A percentile compares a stretch with the other conserved stretches of the same genome.
These are phyloP conservation scores for Boletus speciosus DNA, from an alignment of 768 basidiomycete genomes.

Conservation along the genomic window DNA sequence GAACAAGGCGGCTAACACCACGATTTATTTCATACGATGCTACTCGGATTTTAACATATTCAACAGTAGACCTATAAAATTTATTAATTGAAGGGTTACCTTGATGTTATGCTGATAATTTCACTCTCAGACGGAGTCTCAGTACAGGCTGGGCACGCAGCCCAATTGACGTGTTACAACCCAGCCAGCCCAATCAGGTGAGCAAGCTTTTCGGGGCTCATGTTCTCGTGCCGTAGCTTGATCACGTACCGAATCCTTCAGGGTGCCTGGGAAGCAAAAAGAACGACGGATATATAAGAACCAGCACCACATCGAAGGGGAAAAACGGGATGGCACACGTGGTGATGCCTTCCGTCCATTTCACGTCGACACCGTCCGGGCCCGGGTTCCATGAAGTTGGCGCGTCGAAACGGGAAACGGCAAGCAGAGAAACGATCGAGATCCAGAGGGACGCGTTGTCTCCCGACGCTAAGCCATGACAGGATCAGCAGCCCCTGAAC, in stretches of 20 bases:
- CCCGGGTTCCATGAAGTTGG: conserved; percentile 16
- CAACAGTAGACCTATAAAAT: too few relatives aligned
- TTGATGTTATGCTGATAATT: too few relatives aligned
- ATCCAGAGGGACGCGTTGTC: conserved; percentile 36
- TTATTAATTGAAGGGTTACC: too few relatives aligned
- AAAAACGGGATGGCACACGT: conserved; percentile 13
- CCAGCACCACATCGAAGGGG: not conserved
- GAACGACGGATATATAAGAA: not conserved
- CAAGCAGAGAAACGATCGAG: conserved; percentile 21
- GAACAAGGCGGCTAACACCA: too few relatives aligned
- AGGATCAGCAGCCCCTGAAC: not conserved
- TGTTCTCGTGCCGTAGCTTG: conserved; percentile 1
- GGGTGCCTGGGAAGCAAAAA: conserved; percentile 7
- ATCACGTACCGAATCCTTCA: conserved; percentile 10
- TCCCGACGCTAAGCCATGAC: conserved; percentile 36
- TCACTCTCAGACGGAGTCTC: not conserved
- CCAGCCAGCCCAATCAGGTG: conserved; percentile 5
- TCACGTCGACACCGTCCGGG: conserved; percentile 17
- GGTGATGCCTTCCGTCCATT: conserved; percentile 19
- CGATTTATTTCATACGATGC: too few relatives aligned
- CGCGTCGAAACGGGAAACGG: conserved; percentile 14
- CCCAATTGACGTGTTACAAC: not conserved
- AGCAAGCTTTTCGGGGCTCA: conserved; percentile 13
- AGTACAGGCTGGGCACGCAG: not conserved
- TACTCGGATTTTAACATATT: too few relatives aligned